Conservation (phyloP, 2,329 filamentous ascomycete species). For the Aspergillus melleus region DNA sequence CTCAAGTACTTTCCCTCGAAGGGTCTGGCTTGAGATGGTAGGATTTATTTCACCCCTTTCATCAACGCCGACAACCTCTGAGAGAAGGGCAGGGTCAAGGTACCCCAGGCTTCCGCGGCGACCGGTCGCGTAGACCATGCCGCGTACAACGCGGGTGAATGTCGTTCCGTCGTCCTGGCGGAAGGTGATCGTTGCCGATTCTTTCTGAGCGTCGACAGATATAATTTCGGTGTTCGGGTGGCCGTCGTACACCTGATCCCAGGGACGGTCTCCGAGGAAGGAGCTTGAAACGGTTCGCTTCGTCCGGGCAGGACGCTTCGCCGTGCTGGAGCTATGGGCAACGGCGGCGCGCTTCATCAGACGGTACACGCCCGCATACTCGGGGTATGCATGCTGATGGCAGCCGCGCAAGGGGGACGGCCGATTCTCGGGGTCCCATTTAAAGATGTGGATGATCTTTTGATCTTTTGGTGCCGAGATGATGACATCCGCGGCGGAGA, state of each 20-base stretch:
- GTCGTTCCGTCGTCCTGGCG: constrained; percentile 43
- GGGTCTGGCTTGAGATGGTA: constrained; percentile 53
- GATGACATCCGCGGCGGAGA: constrained; percentile 62
- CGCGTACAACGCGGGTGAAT: constrained; percentile 49
- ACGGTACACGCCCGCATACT: constrained; percentile 61
- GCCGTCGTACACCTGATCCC: constrained; percentile 55
- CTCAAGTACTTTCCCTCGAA: constrained; percentile 53
- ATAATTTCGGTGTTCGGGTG: constrained; percentile 54
- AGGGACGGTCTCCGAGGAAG: constrained; percentile 51
- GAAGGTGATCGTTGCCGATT: constrained; percentile 44
- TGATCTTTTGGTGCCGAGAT: constrained; percentile 53
- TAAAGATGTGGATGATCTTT: constrained; percentile 60
- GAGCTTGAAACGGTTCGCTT: constrained; percentile 43
- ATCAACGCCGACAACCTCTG: constrained; percentile 45
- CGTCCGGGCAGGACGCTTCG: constrained; percentile 24
- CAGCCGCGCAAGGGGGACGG: constrained; percentile 60
- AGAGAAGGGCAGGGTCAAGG: constrained; percentile 47
- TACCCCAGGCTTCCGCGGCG: constrained; percentile 57
- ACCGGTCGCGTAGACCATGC: constrained; percentile 57
- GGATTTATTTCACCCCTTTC: constrained; percentile 18
- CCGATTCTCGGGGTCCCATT: constrained; percentile 57
- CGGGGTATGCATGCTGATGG: constrained; percentile 62
- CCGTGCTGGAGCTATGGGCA: constrained; percentile 16
- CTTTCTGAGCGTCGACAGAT: constrained; percentile 33
- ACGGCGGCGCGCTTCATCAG: constrained; percentile 57